Conservation (phyloP, 2,329 filamentous ascomycete genomes). For the Cercospora zeina region DNA sequence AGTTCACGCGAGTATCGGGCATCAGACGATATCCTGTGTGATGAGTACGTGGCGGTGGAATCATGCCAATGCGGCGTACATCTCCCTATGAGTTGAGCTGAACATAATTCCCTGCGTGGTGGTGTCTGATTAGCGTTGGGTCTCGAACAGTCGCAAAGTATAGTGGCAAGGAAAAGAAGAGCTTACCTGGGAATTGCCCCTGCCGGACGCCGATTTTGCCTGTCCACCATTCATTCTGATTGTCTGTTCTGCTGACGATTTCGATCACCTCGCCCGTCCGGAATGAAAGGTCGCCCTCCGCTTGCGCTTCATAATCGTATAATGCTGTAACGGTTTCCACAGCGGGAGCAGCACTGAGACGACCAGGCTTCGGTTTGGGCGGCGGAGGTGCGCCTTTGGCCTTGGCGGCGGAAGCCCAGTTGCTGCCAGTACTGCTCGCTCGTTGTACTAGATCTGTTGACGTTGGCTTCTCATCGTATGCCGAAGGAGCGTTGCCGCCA, state of each 20-base stretch:
- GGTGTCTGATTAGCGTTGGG: constrained; percentile 10
- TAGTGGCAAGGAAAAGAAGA: neutral
- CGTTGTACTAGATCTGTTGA: constrained; percentile 32
- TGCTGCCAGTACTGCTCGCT: constrained; percentile 39
- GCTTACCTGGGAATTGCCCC: constrained; percentile 91
- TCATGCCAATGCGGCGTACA: neutral
- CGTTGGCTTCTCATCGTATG: constrained; percentile 29
- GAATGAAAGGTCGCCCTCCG: constrained; percentile 91
- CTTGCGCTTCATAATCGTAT: constrained; percentile 95
- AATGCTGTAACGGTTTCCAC: constrained; percentile 83
- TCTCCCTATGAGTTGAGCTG: constrained; percentile 42
- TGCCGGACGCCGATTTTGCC: constrained; percentile 76
- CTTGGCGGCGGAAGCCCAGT: constrained; percentile 50
- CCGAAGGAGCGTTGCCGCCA: constrained; percentile 30
- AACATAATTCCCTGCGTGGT: constrained; percentile 50
- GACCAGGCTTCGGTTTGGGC: constrained; percentile 65
- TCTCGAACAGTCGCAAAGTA: neutral
- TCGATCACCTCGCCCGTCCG: constrained; percentile 85
- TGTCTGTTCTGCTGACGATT: constrained; percentile 70
- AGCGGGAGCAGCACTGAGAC: constrained; percentile 62
- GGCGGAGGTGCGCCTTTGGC: constrained; percentile 53
- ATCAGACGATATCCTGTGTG: neutral
- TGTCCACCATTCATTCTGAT: constrained; percentile 97
- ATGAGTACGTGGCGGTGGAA: neutral
- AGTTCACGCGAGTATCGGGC: neutral